A percentile compares a stretch with the other conserved stretches of the same genome.
These are phyloP conservation scores for Colletotrichum sp. DNA, from an alignment of 2,329 filamentous ascomycete genomes.

Conservation along the genomic window DNA sequence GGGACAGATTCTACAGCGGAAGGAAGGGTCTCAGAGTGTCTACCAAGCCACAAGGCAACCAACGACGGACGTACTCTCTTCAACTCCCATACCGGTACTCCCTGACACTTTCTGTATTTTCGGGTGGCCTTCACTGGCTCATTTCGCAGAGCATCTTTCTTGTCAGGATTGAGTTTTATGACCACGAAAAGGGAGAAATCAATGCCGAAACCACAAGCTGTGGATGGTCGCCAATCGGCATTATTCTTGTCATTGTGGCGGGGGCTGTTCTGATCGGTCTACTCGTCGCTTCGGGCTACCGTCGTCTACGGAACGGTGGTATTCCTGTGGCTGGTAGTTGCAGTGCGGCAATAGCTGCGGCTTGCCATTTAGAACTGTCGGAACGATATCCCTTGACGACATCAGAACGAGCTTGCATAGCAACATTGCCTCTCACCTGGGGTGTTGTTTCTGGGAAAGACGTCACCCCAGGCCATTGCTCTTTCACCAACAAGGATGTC, in stretches of 20 bases:
- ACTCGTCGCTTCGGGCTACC: rapidly evolving
- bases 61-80: neutral
- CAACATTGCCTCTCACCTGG: rapidly evolving
- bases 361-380: too few species aligned
- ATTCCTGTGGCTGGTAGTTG: neutral
- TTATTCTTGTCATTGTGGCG: rapidly evolving
- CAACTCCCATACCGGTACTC: neutral
- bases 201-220: too few species aligned
- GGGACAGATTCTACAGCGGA: neutral
- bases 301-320: rapidly evolving
- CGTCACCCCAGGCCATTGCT: rapidly evolving
- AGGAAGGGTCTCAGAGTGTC: neutral
- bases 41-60: neutral
- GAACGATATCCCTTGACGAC: too few species aligned
- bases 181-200: too few species aligned
- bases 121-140: neutral
- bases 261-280: rapidly evolving
- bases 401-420: too few species aligned
- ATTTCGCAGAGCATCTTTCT: neutral
- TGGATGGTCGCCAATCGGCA: rapidly evolving
- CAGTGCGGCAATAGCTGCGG: neutral
- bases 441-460: neutral
- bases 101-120: neutral
- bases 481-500: rapidly evolving
- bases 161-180: neutral